Conservation (phyloP, 768 basidiomycete species). For the Mycena chlorophos region DNA sequence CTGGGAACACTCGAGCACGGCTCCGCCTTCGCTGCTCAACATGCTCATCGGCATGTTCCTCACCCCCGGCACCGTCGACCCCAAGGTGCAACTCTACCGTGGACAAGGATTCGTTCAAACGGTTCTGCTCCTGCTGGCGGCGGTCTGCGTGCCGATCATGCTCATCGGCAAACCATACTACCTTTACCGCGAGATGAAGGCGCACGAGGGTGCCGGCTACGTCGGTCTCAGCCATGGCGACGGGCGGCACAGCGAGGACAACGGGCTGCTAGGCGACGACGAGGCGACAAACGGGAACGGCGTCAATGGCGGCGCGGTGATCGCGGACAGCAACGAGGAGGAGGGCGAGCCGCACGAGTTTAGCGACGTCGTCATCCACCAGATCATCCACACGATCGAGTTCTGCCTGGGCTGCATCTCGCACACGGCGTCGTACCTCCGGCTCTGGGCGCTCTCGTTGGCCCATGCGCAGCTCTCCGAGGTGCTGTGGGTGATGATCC, state of each 20-base stretch:
- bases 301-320: slow-evolving; percentile 61
- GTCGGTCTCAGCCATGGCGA: slow-evolving; percentile 63
- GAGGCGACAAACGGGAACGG: slow-evolving; percentile 48
- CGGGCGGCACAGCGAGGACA: slow-evolving; percentile 59
- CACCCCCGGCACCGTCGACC: slow-evolving; percentile 76
- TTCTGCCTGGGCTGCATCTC: slow-evolving; percentile 99
- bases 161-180: slow-evolving; percentile 90
- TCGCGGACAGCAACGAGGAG: slow-evolving; percentile 69
- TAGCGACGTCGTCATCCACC: slow-evolving; percentile 93
- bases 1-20: slow-evolving; percentile 69
- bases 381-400: slow-evolving; percentile 98
- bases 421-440: slow-evolving; percentile 90
- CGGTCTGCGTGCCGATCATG: slow-evolving; percentile 93
- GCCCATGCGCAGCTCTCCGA: slow-evolving; percentile 97
- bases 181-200: slow-evolving; percentile 85
- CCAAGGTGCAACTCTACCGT: slow-evolving; percentile 70
- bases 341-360: slow-evolving; percentile 91
- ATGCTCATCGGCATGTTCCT: slow-evolving; percentile 98
- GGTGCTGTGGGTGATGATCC: slow-evolving; percentile 88
- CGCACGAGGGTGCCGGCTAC: slow-evolving; percentile 83
- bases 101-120: slow-evolving; percentile 88
- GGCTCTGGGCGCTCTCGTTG: slow-evolving; percentile 96
- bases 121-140: slow-evolving; percentile 73
- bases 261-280: slow-evolving; percentile 72
- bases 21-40: slow-evolving; percentile 88